Percentiles rank a stretch among this genome's conserved stretches.
Conservation (phyloP, 768 basidiomycete genomes). For the Tylopilus plumbeoviolaceoides region DNA sequence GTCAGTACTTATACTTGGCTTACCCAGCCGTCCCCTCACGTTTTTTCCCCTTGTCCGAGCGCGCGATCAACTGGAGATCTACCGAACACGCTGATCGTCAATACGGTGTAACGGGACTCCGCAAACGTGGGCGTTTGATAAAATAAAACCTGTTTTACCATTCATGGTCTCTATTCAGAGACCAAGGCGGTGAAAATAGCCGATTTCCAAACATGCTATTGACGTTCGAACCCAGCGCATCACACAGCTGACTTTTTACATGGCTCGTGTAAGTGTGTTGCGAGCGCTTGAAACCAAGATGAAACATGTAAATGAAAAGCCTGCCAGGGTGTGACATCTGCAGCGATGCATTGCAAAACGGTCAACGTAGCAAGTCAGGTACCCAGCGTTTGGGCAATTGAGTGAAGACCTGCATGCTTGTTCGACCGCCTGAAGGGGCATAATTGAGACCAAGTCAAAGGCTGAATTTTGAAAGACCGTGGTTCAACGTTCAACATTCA, state of each 20-base stretch:
- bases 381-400: background rate
- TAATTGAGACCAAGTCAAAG: background rate
- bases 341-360: background rate
- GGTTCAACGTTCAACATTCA: too few relatives aligned
- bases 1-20: background rate
- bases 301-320: background rate
- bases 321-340: background rate
- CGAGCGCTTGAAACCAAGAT: background rate
- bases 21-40: background rate
- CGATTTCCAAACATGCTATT: background rate
- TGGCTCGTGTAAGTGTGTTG: background rate
- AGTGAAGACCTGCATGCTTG: background rate
- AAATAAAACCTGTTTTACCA: background rate
- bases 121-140: background rate
- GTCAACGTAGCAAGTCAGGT: background rate
- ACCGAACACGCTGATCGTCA: background rate
- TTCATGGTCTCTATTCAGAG: background rate
- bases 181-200: background rate
- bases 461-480: background rate
- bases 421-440: background rate
- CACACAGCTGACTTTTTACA: background rate
- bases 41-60: background rate
- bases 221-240: background rate
- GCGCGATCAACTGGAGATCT: background rate
- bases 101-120: background rate